These are phyloP conservation scores for Ottelia alismoides DNA, from an alignment of 106 monocot species.

Conservation along the genomic window DNA sequence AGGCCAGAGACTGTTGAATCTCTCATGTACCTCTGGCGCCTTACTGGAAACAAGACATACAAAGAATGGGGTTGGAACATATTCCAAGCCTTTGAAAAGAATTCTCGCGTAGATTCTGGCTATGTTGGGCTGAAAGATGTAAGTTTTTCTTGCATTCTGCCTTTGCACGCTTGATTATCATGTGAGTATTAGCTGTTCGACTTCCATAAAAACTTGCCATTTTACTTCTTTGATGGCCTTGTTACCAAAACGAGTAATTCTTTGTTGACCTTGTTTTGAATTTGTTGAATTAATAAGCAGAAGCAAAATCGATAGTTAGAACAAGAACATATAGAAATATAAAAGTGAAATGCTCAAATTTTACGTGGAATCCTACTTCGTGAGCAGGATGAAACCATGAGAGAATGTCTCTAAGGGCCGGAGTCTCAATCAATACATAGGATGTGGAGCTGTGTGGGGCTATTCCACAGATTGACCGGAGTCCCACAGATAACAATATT, in stretches of 20 bases:
- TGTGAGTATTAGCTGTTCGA: neutral
- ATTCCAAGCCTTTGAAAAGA: constrained; percentile 97
- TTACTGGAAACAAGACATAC: constrained; percentile 91
- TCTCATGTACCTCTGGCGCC: constrained; percentile 74
- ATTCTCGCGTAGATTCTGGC: constrained; percentile 79
- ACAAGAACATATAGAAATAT: neutral
- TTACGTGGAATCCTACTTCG: no score
- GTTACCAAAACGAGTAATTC: neutral
- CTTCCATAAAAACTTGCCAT: neutral
- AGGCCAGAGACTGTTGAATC: constrained; percentile 96
- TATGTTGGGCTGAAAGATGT: constrained; percentile 96
- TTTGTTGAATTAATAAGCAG: neutral
- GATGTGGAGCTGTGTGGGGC: no score
- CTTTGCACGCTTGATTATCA: neutral
- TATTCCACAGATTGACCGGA: no score
- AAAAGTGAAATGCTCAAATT: no score
- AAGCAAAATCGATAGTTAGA: neutral
- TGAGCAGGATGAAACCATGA: no score
- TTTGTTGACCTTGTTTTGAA: neutral
- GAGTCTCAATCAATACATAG: no score
- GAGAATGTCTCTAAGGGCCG: no score
- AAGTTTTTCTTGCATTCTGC: constrained; percentile 11
- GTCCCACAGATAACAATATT: no score
- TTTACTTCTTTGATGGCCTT: neutral
- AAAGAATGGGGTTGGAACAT: constrained; percentile 99